Evolutionary conservation across 805 yeast species (phyloP).

Genomic region (Monosporozyma solicola): DNA sequence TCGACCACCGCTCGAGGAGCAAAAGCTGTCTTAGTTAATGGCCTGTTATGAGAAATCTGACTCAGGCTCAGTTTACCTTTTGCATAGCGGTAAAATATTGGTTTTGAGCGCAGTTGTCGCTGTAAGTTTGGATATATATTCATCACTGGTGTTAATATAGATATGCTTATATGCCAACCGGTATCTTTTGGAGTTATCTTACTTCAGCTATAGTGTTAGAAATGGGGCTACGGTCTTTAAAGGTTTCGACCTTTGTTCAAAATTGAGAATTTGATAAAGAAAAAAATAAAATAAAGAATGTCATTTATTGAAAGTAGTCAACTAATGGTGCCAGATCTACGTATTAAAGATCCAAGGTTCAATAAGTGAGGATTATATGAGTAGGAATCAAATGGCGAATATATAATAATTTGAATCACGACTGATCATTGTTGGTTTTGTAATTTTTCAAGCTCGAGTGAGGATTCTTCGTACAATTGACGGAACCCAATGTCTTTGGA

Average conservation of each 20-base stretch:
- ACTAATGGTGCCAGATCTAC: neutral
- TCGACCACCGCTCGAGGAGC: neutral
- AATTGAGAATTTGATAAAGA: neutral
- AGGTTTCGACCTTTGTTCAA: neutral
- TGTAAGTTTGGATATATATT: neutral
- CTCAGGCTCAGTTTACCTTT: neutral
- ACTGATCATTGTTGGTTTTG: neutral
- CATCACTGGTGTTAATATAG: neutral
- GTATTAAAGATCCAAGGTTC: neutral
- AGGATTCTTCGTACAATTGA: slow-evolving; percentile 51
- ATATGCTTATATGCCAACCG: neutral
- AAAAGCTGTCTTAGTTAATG: neutral
- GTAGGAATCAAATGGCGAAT: neutral
- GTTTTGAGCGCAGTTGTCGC: neutral
- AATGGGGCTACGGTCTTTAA: neutral
- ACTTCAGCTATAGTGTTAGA: neutral
- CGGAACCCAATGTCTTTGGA: slow-evolving; percentile 54
- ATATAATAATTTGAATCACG: slow-evolving; percentile 43
- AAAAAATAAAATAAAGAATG: neutral
- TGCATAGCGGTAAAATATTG: neutral
- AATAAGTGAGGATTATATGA: neutral
- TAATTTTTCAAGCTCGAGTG: slow-evolving; percentile 47
- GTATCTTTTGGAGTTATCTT: neutral
- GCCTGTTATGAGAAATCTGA: neutral
- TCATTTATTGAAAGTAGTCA: neutral